Evolutionary conservation across 2,329 filamentous ascomycete species (phyloP), one percentile per base, ranked within the genome.

Genomic region (Purpureocillium takamizusanense): DNA sequence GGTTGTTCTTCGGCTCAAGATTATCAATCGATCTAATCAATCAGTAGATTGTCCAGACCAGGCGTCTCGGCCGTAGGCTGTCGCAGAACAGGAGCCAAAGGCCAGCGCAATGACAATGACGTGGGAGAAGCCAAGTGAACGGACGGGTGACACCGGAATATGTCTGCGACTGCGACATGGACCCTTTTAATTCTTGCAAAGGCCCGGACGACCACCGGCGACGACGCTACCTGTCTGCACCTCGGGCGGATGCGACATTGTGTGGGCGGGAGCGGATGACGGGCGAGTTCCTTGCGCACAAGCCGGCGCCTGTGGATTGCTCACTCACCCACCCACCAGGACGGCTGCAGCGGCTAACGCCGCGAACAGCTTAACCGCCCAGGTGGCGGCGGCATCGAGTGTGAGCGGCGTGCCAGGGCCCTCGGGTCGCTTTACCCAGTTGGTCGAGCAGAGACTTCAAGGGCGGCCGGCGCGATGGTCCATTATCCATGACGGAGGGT

Each of bases 11-110:
- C 21, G 21, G 21, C n/a, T n/a, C n/a, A n/a, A 25, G 21, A 10
- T 25, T 29, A 35, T 35, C 33, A 29, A 29, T 35, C 33, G 11
- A 35, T 36, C 34, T 36, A 30, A 36, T 36, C 34, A 36, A 36
- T 36, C 34, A 36, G 8, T 11, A n/a, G 34, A 36, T 29, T 18
- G 34, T 27, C 28, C 5, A 29, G 23, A 11, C 21, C n/a, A 10
- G 21, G 8, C 18, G 13, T 25, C 33, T 14, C 5, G 25, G 13
- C 10, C 5, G 10, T 25, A 10, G 21, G 10, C 5, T 25, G 23
- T 13, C 23, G 23, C 33, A 35, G 11, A 21, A 25, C 33, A 16
- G 14, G 7, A 15, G 11, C 7, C 11, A 21, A 21, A 14, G 15
- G 31, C 14, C 9, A 13, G 15, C 2, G 31, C 11, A 25, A 11